These are phyloP conservation scores for Neurospora terricola DNA, from an alignment of 495 filamentous ascomycete species.

Conservation along the genomic window DNA sequence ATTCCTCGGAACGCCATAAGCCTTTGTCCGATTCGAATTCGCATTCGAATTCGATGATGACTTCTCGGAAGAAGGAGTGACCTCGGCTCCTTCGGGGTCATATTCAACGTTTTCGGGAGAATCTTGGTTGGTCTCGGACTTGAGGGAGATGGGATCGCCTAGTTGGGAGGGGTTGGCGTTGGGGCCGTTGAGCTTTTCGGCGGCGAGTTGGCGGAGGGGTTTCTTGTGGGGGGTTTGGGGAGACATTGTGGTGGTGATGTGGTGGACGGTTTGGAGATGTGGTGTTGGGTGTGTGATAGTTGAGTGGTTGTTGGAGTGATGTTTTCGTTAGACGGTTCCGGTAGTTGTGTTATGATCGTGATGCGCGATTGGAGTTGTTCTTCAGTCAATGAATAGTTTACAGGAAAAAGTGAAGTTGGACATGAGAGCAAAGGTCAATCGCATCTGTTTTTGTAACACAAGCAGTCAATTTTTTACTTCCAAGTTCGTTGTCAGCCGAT, in stretches of 20 bases:
- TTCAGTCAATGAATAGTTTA: not conserved
- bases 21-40: not conserved
- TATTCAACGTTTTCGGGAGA: not conserved
- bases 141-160: conserved; percentile 32
- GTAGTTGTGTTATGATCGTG: not conserved
- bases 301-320: not conserved
- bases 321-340: not conserved
- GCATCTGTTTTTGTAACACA: not conserved
- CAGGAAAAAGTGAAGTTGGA: not conserved
- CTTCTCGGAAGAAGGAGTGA: not conserved
- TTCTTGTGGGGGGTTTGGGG: not conserved
- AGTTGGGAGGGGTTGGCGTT: conserved; percentile 31
- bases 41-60: not conserved
- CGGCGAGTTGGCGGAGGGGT: conserved; percentile 19
- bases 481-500: not conserved
- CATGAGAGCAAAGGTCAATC: not conserved
- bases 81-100: not conserved
- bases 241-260: not conserved
- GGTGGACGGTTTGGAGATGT: not conserved
- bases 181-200: conserved; percentile 25
- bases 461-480: not conserved
- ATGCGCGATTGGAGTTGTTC: not conserved
- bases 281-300: not conserved
- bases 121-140: conserved; percentile 26
- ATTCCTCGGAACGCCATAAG: not conserved